phyloP scores from a whole-genome alignment of 2,329 filamentous ascomycete species.

The Sarocladium brachiariae region DNA sequence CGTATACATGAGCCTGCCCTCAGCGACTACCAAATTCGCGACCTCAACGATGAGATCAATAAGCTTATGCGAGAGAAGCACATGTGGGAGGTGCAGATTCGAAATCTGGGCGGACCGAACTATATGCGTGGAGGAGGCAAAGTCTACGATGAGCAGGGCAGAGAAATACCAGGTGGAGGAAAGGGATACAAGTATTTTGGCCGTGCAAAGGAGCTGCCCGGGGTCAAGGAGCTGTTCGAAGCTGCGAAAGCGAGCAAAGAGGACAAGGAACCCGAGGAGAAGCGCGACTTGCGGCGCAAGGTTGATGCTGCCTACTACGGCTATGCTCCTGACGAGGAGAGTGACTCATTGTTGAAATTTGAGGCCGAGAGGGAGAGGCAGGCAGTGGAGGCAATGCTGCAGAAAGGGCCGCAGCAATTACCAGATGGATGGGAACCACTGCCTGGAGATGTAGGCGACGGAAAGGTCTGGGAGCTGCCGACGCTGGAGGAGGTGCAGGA shows the following conservation, averaged over 20 bases:
- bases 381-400: conserved; percentile 62
- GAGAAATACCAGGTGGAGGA: conserved; percentile 66
- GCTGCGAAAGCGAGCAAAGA: conserved; percentile 55
- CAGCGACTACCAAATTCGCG: conserved; percentile 95
- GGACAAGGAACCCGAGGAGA: conserved; percentile 54
- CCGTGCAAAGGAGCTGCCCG: conserved; percentile 78
- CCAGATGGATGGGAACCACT: conserved; percentile 75
- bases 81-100: conserved; percentile 97
- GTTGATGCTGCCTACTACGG: conserved; percentile 96
- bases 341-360: conserved; percentile 71
- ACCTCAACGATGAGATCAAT: conserved; percentile 99
- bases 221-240: conserved; percentile 94
- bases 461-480: conserved; percentile 73
- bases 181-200: conserved; percentile 96
- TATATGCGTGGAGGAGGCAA: conserved; percentile 75
- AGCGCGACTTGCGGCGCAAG: conserved; percentile 63
- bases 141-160: conserved; percentile 66
- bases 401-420: conserved; percentile 46
- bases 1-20: conserved; percentile 87
- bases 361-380: conserved; percentile 80
- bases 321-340: conserved; percentile 88
- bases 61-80: conserved; percentile 98
- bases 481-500: conserved; percentile 89
- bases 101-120: conserved; percentile 92
- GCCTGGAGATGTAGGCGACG: conserved; percentile 82